Base-by-base conservation (phyloP, 805 yeast genomes). In the Candida wancherniae region DNA sequence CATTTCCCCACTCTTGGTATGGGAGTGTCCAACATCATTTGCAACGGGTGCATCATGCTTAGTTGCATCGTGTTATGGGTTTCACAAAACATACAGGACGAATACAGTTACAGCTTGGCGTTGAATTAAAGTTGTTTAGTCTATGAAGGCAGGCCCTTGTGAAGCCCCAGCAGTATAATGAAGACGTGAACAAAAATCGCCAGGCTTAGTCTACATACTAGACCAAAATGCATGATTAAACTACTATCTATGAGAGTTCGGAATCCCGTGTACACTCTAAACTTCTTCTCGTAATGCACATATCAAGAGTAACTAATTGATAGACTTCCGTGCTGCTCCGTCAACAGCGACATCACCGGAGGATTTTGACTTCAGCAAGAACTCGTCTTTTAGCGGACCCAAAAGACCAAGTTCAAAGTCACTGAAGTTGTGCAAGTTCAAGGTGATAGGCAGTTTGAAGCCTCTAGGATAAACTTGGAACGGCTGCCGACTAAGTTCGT, bases 81-180 rank as follows among this genome's bases (percentile, higher is more conserved):
- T 32, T 86, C 95, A 14, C 97, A 90, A 55, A 92, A 87, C 55
- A 80, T 87, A 37, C 97, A 92, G 57, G 97, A 92, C 52, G 97
- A 90, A 58, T 90, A 88, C 60, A 83, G 94, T 41, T 90, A 92
- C 55, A 82, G 95, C 26, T 73, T 88, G 54, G 87, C 94, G 18
- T 64, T 85, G 46, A 84, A 63, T 27, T 45, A 37, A 34, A 19
- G 16, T 26, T 6, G 4, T 18, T 22, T 8, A n/a, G n/a, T n/a
- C n/a, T n/a, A n/a, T n/a, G n/a, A n/a, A n/a, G n/a, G n/a, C n/a
- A n/a, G n/a, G n/a, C n/a, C n/a, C n/a, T n/a, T n/a, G n/a, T n/a
- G n/a, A n/a, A n/a, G n/a, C n/a, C n/a, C n/a, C n/a, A n/a, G n/a
- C n/a, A n/a, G n/a, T n/a, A n/a, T n/a, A n/a, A n/a, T n/a, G n/a